phyloP scores from a whole-genome alignment of 345 rosid genomes.

The Camelina neglecta region DNA sequence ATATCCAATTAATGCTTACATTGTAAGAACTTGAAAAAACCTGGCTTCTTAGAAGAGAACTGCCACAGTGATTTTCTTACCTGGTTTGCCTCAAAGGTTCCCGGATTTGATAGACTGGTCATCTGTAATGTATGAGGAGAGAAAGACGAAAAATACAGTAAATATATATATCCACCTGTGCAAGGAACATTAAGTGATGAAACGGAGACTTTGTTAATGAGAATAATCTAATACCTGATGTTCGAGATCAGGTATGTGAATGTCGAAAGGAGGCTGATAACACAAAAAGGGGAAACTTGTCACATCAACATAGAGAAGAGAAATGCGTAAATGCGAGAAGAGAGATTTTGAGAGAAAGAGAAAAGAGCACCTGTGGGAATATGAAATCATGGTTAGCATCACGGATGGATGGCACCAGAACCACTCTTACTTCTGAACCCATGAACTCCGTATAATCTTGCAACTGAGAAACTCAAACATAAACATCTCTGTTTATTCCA shows the following conservation, averaged over 20 bases:
- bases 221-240: constrained; percentile 61
- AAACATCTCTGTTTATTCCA: constrained; percentile 1
- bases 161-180: not conserved
- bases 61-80: constrained; percentile 43
- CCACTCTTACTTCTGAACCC: constrained; percentile 68
- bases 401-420: constrained; percentile 79
- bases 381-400: constrained; percentile 93
- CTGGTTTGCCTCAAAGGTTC: constrained; percentile 78
- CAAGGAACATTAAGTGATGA: constrained; percentile 1
- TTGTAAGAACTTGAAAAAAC: not conserved
- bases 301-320: not conserved
- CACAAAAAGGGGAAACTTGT: constrained; percentile 9
- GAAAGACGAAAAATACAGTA: constrained; percentile 9
- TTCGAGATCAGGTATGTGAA: constrained; percentile 51
- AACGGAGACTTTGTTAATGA: constrained; percentile 4
- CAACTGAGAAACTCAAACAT: constrained; percentile 56
- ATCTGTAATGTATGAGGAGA: constrained; percentile 51
- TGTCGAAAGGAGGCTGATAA: constrained; percentile 82
- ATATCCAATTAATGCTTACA: not conserved
- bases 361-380: constrained; percentile 85
- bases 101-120: constrained; percentile 75
- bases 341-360: not conserved
- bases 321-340: not conserved
- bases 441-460: constrained; percentile 78
- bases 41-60: constrained; percentile 6